A percentile compares a stretch with the other conserved stretches of the same genome.
Evolutionary conservation across 192 early-diverging fungal genomes (phyloP).

Genomic region (Mortierella claussenii): DNA sequence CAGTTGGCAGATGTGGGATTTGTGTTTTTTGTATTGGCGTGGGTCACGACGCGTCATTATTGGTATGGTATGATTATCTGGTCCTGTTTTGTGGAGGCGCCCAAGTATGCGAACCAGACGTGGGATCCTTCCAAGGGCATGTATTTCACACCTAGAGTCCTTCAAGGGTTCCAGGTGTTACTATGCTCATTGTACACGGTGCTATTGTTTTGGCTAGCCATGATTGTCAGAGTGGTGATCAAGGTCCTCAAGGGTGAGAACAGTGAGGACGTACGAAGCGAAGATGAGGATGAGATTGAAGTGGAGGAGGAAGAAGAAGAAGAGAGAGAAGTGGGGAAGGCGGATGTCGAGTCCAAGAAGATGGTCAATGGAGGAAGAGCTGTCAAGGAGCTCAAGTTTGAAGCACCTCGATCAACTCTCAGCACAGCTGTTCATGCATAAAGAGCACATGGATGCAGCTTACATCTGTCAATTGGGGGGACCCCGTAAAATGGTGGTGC

Average conservation of each 20-base stretch:
- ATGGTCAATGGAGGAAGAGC: too few species aligned
- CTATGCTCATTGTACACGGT: slow-evolving; percentile 66
- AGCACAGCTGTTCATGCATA: too few species aligned
- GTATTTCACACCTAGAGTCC: slow-evolving; percentile 54
- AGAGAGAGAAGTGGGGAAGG: too few species aligned
- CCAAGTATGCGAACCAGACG: slow-evolving; percentile 58
- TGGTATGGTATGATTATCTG: slow-evolving; percentile 72
- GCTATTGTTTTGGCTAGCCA: slow-evolving; percentile 69
- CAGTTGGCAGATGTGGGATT: slow-evolving; percentile 70
- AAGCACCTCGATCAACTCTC: too few species aligned
- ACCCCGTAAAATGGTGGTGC: too few species aligned
- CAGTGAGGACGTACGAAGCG: slow-evolving; percentile 76
- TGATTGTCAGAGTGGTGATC: slow-evolving; percentile 71
- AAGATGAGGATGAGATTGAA: slow-evolving; percentile 65
- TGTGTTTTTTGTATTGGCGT: slow-evolving; percentile 75
- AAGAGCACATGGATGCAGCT: too few species aligned
- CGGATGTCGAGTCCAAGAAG: too few species aligned
- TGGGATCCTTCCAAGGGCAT: slow-evolving; percentile 62
- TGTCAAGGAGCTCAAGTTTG: too few species aligned
- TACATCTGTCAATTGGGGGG: too few species aligned
- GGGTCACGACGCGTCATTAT: slow-evolving; percentile 81
- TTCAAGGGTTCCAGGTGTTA: slow-evolving; percentile 63
- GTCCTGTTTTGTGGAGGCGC: slow-evolving; percentile 63
- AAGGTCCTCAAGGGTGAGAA: slow-evolving; percentile 65
- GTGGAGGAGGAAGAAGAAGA: slow-evolving; percentile 1